These are phyloP conservation scores for Lyophyllum decastes DNA, from an alignment of 768 basidiomycete species.

Conservation along the genomic window DNA sequence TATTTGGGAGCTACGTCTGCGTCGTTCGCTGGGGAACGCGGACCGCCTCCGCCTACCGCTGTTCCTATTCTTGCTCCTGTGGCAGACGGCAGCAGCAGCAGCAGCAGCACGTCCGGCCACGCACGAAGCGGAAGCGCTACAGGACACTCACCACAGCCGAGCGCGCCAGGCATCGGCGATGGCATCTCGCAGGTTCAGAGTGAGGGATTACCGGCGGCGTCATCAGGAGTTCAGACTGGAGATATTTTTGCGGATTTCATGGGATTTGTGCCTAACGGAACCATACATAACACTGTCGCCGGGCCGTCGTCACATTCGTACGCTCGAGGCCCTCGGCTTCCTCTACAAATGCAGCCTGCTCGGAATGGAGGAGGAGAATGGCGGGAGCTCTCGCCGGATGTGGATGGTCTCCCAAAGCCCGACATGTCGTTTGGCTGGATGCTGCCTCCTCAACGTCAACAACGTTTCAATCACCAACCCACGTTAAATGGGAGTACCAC, in stretches of 20 bases:
- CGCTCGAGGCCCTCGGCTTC: not conserved
- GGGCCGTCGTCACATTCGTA: conserved; percentile 1
- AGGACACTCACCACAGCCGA: too few species aligned
- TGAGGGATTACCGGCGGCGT: not conserved
- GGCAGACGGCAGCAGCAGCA: not conserved
- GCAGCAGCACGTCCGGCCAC: not conserved
- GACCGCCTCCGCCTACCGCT: not conserved
- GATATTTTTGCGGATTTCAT: conserved; percentile 24
- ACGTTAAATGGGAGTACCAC: not conserved
- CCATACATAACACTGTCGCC: conserved; percentile 9
- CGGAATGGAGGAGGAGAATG: conserved; percentile 5
- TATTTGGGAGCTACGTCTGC: conserved; percentile 29
- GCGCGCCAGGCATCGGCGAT: not conserved
- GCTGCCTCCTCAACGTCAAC: conserved; percentile 2
- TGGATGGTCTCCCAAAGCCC: conserved; percentile 15
- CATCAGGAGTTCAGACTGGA: conserved; percentile 15
- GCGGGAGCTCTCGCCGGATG: conserved; percentile 4
- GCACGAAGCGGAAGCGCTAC: not conserved
- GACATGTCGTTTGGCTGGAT: conserved; percentile 22
- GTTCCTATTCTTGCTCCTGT: not conserved
- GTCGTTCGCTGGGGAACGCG: conserved; percentile 5
- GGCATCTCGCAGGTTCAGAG: not conserved
- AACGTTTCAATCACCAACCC: not conserved
- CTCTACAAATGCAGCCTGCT: not conserved
- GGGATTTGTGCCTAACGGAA: conserved; percentile 10